Conservation (phyloP, 805 yeast genomes). For the Tetrapisispora taiwanensis region DNA sequence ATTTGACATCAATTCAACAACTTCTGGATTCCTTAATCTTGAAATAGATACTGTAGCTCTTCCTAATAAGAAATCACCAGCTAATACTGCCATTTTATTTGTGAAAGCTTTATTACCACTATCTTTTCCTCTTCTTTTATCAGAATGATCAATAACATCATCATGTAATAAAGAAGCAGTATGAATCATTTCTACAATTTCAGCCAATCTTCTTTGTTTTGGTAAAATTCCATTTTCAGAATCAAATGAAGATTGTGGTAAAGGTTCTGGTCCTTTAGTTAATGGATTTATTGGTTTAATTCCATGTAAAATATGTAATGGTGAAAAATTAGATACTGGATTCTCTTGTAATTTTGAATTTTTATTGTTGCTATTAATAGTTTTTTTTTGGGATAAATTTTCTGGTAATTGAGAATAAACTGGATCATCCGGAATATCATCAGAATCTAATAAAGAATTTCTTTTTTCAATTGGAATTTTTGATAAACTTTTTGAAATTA, state of each 20-base stretch:
- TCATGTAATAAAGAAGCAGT: constrained; percentile 93
- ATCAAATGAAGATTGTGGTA: constrained; percentile 41
- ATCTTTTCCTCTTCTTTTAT: constrained; percentile 80
- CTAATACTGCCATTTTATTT: constrained; percentile 94
- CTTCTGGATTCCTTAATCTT: constrained; percentile 90
- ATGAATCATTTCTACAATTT: constrained; percentile 96
- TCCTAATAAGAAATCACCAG: constrained; percentile 92
- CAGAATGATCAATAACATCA: constrained; percentile 89
- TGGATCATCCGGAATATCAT: constrained; percentile 58
- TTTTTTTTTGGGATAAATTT: constrained; percentile 26
- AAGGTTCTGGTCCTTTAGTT: constrained; percentile 63
- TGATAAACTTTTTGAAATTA: constrained; percentile 72
- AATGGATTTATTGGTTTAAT: constrained; percentile 89
- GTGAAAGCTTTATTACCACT: constrained; percentile 90
- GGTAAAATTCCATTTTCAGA: constrained; percentile 73
- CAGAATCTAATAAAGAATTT: constrained; percentile 52
- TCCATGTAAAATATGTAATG: constrained; percentile 77
- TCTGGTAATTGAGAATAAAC: constrained; percentile 51
- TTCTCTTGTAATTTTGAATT: constrained; percentile 40
- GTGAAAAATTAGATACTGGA: constrained; percentile 47
- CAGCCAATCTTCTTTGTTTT: constrained; percentile 90
- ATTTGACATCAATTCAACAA: constrained; percentile 87
- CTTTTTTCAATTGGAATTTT: constrained; percentile 63
- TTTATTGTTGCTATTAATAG: background rate
- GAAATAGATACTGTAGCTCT: constrained; percentile 95